Conservation (phyloP, 371 early-diverging fungal species). For the Actinomortierella wolfii region DNA sequence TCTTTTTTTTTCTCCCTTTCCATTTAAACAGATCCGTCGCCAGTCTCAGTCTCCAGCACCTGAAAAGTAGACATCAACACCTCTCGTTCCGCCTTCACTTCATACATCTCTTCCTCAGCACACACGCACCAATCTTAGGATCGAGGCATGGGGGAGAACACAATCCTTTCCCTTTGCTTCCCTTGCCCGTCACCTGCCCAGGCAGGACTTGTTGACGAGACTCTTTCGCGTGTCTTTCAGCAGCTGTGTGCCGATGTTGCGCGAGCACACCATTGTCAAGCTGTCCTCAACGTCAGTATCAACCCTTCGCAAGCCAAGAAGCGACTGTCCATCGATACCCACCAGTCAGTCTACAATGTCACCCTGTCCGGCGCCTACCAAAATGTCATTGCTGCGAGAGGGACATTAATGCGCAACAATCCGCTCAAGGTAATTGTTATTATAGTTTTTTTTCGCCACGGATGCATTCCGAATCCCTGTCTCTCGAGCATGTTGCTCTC, state of each 20-base stretch:
- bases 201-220: slow-evolving; percentile 17
- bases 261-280: slow-evolving; percentile 22
- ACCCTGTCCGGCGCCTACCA: slow-evolving; percentile 35
- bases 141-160: slow-evolving; percentile 35
- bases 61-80: not conserved
- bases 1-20: not conserved
- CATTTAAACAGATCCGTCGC: not conserved
- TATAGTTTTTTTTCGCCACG: too few relatives aligned
- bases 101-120: not conserved
- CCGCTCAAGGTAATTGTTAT: slow-evolving; percentile 44
- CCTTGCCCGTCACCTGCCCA: slow-evolving; percentile 25
- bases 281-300: slow-evolving; percentile 23
- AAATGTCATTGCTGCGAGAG: slow-evolving; percentile 35
- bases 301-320: slow-evolving; percentile 22
- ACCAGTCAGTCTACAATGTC: slow-evolving; percentile 38
- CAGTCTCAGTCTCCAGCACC: not conserved
- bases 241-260: slow-evolving; percentile 29
- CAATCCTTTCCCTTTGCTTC: slow-evolving; percentile 44
- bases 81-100: not conserved
- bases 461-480: too few relatives aligned
- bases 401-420: slow-evolving; percentile 33
- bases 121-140: not conserved
- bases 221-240: slow-evolving; percentile 21
- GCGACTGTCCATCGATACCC: slow-evolving; percentile 34
- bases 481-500: not conserved